Base-by-base conservation (phyloP, 176 grass and related monocot species). In the Dactylis glomerata region DNA sequence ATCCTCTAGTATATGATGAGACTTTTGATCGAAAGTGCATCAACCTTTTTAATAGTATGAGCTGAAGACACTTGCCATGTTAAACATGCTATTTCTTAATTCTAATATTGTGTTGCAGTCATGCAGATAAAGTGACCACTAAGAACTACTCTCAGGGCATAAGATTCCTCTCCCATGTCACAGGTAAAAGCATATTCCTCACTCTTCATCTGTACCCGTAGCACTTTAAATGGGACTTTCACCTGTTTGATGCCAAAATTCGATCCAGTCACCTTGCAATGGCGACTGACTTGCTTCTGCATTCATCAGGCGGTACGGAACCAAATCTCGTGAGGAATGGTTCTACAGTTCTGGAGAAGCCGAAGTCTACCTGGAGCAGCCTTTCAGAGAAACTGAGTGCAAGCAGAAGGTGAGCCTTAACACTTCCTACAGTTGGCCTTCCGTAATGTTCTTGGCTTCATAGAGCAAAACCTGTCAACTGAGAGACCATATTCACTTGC, bases 91-190 rank as follows among this genome's bases (percentile, higher is more conserved):
- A 1, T 59, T 42, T 45, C 27, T 51, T 77, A 71, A 49, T 52
- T 71, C 40, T 64, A 1, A 28, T 62, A 52, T 63, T 72, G 19
- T 46, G 78, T 51, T 77, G 17, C 96, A 98, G 96, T 64, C 85
- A 92, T 84, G 96, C 96, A 50, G 93, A 95, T 92, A 93, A 84
- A 71, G 89, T 95, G 28, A 98, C 96, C n/a, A 92, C 62, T 77
- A 94, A 80, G 81, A 88, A 70, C 85, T 86, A 94, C 22, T 98
- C 96, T 40, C 96, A 98, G 83, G 93, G 96, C 63, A 92, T 95
- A 89, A 92, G 93, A 80, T 95, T 98, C 79, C 96, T 98, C 75
- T 91, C 96, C 24, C 93, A 95, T 67, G 96, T 98, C 68, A 92
- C 96, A 80, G 90, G 92, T 94, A 90, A 36, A 59, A 80, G 67